Evolutionary conservation across 768 basidiomycete genomes (phyloP), one percentile per base, ranked within the genome.

Genomic region (Mycena metata): DNA sequence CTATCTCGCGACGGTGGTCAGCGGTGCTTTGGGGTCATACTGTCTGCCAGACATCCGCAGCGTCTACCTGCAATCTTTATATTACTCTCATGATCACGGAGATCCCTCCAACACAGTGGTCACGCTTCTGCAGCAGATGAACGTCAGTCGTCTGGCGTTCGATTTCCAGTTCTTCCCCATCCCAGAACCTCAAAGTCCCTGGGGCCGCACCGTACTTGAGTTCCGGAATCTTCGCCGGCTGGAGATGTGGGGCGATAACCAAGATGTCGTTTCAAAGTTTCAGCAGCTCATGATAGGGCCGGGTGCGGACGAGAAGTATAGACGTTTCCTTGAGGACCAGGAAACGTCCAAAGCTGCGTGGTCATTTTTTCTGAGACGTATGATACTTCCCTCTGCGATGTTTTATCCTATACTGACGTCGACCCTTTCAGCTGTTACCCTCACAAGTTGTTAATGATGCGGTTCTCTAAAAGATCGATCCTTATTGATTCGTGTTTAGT

Each of bases 41-140:
- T 60, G 46, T 26, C 60, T 67, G 17, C 43, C 52, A 2, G 41
- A 61, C 41, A 56, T 67, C 35, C 56, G 56, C 39, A 62, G 50
- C 26, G 15, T 65, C 41, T 35, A 51, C 41, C 41, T 58, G 12
- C 11, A 39, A 39, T 21, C 4, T 23, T 45, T 26, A 45, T 23
- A 4, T 47, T 58, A 43, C 21, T 23, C 26, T 26, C 23, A 12
- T 8, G 21, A 11, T 15, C 2, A 7, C 33, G 33, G 30, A 17
- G 9, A 19, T 4, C 24, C 47, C 4, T 51, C 56, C 55, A 10
- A 7, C 19, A 6, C 26, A 2, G 56, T 43, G 5, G 58, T 65
- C 16, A 13, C 5, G 10, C 49, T 65, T 16, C 56, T 65, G 30
- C 42, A 24, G 16, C 36, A 19, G 47, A 65, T 65, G 56, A 15